A percentile compares a stretch with the other conserved stretches of the same genome.
phyloP scores from a whole-genome alignment of 441 rosid species.

The Gossypium davidsonii region DNA sequence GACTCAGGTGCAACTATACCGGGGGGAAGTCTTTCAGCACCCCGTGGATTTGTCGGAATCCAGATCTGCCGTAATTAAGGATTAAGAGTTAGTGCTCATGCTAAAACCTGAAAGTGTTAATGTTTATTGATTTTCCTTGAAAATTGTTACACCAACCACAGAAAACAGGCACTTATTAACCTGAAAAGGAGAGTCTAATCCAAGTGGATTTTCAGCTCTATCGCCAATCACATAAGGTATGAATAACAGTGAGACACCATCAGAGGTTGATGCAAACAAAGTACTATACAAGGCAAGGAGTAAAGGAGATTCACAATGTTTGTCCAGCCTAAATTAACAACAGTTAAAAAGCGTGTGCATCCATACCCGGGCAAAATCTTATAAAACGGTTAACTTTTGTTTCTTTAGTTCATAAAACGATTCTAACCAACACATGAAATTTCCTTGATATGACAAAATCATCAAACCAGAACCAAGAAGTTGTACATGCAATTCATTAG shows the following conservation, averaged over 20 bases:
- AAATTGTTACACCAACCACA: neutral
- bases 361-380: neutral
- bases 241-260: neutral
- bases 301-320: neutral
- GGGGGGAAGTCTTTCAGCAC: slow-evolving; percentile 91
- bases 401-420: neutral
- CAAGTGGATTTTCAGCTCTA: neutral
- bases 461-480: neutral
- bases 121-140: neutral
- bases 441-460: neutral
- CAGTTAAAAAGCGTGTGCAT: neutral
- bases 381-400: neutral
- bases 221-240: neutral
- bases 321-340: neutral
- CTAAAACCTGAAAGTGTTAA: neutral
- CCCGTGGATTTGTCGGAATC: slow-evolving; percentile 88
- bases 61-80: slow-evolving; percentile 55
- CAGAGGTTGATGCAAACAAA: neutral
- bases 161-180: neutral
- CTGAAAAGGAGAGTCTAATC: neutral
- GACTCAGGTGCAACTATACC: slow-evolving; percentile 71
- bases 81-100: slow-evolving; percentile 8
- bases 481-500: neutral
- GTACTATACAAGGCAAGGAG: neutral
- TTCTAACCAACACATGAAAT: neutral